These are phyloP conservation scores for Phytophthora agathidicida DNA, from an alignment of 352 stramenopile genomes.

Conservation along the genomic window DNA sequence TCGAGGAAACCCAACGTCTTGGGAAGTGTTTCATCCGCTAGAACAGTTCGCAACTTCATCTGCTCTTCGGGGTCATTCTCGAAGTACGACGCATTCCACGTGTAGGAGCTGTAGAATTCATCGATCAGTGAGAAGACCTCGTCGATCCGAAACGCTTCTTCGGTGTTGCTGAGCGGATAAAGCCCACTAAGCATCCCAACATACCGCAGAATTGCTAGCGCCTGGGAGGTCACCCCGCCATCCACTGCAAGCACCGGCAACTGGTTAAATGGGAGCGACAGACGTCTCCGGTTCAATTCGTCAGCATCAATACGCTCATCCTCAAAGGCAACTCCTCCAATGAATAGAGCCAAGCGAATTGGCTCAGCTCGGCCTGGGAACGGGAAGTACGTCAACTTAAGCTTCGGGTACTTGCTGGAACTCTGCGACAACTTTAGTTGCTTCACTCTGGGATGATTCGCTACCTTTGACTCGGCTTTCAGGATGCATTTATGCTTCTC, in stretches of 20 bases:
- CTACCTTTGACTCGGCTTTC: slow-evolving; percentile 26
- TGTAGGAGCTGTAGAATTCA: slow-evolving; percentile 39
- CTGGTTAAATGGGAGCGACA: slow-evolving; percentile 46
- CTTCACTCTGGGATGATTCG: slow-evolving; percentile 27
- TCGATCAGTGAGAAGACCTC: slow-evolving; percentile 53
- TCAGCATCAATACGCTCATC: slow-evolving; percentile 51
- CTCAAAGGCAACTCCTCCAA: slow-evolving; percentile 54
- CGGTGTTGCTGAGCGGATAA: slow-evolving; percentile 40
- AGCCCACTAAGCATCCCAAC: slow-evolving; percentile 53
- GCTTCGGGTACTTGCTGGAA: slow-evolving; percentile 17
- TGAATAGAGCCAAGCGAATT: slow-evolving; percentile 53
- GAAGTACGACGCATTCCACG: slow-evolving; percentile 38
- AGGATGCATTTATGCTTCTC: slow-evolving; percentile 17
- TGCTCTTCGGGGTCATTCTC: slow-evolving; percentile 37
- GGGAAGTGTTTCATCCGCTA: slow-evolving; percentile 44
- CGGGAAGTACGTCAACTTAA: slow-evolving; percentile 70
- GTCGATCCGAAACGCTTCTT: slow-evolving; percentile 40
- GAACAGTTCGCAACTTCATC: slow-evolving; percentile 19
- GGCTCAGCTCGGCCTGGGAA: slow-evolving; percentile 54
- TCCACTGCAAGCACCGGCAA: slow-evolving; percentile 53
- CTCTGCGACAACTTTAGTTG: slow-evolving; percentile 9
- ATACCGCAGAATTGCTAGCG: slow-evolving; percentile 62
- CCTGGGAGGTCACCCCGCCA: slow-evolving; percentile 49
- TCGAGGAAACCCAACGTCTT: slow-evolving; percentile 48
- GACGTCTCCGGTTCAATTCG: slow-evolving; percentile 39